Conservation (phyloP, 106 monocot genomes). For the Apostasia shenzhenica region DNA sequence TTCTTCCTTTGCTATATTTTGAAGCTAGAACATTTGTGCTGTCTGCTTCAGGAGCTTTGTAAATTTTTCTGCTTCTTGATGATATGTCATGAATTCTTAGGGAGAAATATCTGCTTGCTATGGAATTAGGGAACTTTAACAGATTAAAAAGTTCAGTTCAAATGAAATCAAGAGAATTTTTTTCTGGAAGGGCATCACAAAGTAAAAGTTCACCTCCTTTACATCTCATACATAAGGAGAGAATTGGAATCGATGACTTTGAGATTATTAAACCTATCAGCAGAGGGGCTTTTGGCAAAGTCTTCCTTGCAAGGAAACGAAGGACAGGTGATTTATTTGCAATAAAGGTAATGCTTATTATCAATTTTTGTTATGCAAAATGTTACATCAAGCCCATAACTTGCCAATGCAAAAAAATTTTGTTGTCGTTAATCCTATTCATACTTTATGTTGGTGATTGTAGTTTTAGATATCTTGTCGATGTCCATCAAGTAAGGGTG, state of each 20-base stretch:
- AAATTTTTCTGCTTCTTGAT: too few relatives aligned
- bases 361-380: too few relatives aligned
- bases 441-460: too few relatives aligned
- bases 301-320: conserved; percentile 60
- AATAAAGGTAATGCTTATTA: conserved; percentile 38
- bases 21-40: background rate
- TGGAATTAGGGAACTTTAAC: conserved; percentile 13
- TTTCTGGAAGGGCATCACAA: conserved; percentile 5
- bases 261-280: conserved; percentile 73
- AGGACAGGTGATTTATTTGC: conserved; percentile 69
- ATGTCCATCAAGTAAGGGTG: too few relatives aligned
- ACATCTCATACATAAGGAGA: conserved; percentile 34
- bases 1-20: background rate
- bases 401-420: too few relatives aligned
- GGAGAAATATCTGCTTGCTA: conserved; percentile 41
- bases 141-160: conserved; percentile 6
- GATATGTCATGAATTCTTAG: conserved; percentile 21
- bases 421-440: too few relatives aligned
- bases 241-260: conserved; percentile 63
- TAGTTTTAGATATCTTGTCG: too few relatives aligned
- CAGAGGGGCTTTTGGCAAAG: conserved; percentile 64
- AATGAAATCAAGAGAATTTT: conserved; percentile 16
- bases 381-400: too few relatives aligned
- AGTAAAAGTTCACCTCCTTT: conserved; percentile 16
- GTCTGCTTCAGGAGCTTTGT: background rate